Evolutionary conservation across 2,329 filamentous ascomycete species (phyloP).

Genomic region (Pseudogymnoascus sp.): DNA sequence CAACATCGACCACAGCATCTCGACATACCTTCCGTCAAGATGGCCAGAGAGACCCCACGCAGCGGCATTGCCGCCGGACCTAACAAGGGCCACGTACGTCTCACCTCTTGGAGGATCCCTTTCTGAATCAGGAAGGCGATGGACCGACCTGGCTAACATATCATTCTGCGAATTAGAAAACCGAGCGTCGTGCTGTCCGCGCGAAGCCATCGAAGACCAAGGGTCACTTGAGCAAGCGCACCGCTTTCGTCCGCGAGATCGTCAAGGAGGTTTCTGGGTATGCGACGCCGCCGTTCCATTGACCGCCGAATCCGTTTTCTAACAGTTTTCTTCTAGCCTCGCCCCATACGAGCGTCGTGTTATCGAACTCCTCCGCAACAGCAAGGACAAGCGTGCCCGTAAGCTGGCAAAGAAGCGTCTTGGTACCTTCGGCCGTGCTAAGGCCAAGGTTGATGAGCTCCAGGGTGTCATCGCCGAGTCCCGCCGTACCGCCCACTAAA

Average conservation of each 20-base stretch:
- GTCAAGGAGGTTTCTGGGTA: constrained; percentile 98
- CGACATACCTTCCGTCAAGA: constrained; percentile 26
- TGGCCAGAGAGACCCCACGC: constrained; percentile 53
- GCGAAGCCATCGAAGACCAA: constrained; percentile 78
- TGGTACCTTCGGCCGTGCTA: constrained; percentile 96
- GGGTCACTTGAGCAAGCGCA: constrained; percentile 94
- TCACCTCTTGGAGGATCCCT: constrained; percentile 72
- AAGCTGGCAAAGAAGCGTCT: constrained; percentile 99
- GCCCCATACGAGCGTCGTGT: constrained; percentile 97
- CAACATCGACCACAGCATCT: constrained; percentile 18
- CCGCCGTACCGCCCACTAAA: constrained; percentile 69
- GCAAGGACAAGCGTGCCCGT: constrained; percentile 97
- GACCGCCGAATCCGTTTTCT: not conserved
- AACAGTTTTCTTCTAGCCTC: constrained; percentile 45
- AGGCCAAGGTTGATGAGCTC: constrained; percentile 99
- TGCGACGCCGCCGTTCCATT: constrained; percentile 31
- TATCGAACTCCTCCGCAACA: constrained; percentile 98
- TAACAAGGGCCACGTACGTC: constrained; percentile 63
- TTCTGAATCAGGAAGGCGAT: constrained; percentile 48
- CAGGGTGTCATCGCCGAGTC: constrained; percentile 96
- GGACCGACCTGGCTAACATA: constrained; percentile 41
- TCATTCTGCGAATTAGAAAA: constrained; percentile 55
- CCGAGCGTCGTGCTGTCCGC: constrained; percentile 71
- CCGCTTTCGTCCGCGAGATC: constrained; percentile 92
- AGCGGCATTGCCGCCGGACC: constrained; percentile 54